Percentiles rank a stretch among this genome's conserved stretches.
These are phyloP conservation scores for Sporodiniella umbellata DNA, from an alignment of 371 early-diverging fungal genomes.

Conservation along the genomic window DNA sequence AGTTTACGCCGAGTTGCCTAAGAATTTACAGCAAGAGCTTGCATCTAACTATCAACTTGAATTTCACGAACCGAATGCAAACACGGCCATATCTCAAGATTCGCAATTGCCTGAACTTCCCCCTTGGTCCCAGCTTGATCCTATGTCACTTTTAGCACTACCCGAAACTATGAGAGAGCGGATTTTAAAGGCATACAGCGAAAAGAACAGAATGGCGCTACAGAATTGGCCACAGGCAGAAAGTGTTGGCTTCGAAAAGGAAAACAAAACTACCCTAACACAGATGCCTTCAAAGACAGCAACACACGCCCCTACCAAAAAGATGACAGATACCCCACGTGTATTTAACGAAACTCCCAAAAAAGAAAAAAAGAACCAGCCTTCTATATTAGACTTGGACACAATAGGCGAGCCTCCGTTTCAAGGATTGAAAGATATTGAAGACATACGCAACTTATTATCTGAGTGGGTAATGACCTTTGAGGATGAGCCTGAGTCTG, in stretches of 20 bases:
- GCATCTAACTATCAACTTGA: neutral
- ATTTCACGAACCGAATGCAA: neutral
- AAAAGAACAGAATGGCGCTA: neutral
- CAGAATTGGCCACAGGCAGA: neutral
- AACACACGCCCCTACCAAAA: neutral
- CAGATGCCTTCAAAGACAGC: neutral
- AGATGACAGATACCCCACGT: conserved; percentile 10
- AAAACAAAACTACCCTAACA: conserved; percentile 2
- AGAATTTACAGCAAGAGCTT: conserved; percentile 21
- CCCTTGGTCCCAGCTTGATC: conserved; percentile 56
- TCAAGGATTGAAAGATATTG: conserved; percentile 24
- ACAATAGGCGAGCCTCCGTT: conserved; percentile 17
- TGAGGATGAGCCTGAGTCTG: conserved; percentile 27
- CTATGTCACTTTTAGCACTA: conserved; percentile 35
- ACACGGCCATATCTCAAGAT: neutral
- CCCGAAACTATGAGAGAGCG: conserved; percentile 38
- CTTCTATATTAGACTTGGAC: neutral
- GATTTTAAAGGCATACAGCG: conserved; percentile 36
- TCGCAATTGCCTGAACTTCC: conserved; percentile 33
- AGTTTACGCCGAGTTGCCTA: conserved; percentile 26
- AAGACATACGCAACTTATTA: conserved; percentile 24
- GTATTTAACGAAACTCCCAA: conserved; percentile 29
- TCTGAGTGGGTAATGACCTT: conserved; percentile 26
- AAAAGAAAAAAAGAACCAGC: neutral
- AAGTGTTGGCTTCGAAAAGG: neutral